phyloP scores from a whole-genome alignment of 371 early-diverging fungal species.

The Syncephalastrum racemosum region DNA sequence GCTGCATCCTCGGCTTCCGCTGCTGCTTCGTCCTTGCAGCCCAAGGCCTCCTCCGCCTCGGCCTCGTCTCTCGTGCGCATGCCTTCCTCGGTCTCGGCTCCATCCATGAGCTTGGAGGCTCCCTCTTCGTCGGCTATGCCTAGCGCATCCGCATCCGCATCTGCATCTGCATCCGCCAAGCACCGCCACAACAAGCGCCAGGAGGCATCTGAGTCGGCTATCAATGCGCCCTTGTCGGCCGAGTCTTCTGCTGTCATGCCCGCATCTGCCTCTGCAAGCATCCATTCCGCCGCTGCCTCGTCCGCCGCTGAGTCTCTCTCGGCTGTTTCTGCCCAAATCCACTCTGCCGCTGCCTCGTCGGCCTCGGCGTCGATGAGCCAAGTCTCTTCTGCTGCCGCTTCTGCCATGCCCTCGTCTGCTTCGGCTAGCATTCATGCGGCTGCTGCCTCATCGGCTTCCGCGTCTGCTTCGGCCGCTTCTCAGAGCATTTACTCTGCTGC shows the following conservation, averaged over 20 bases:
- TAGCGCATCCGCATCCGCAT: not conserved
- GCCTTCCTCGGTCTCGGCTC: conserved; percentile 7
- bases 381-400: not conserved
- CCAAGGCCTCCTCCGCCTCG: not conserved
- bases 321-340: not conserved
- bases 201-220: not conserved
- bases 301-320: not conserved
- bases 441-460: conserved; percentile 3
- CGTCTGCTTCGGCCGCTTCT: not conserved
- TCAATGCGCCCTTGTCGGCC: too few relatives aligned
- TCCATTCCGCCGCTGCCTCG: not conserved
- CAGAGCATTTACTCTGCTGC: not conserved
- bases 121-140: conserved; percentile 3
- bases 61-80: conserved; percentile 7
- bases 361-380: conserved; percentile 1
- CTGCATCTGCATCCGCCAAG: conserved; percentile 1
- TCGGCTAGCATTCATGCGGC: not conserved
- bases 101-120: not conserved
- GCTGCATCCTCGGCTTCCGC: not conserved
- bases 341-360: not conserved
- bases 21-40: not conserved
- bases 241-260: not conserved
- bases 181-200: conserved; percentile 7
- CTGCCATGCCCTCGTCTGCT: not conserved
- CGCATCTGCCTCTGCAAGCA: conserved; percentile 3